Evolutionary conservation across 352 stramenopile species (phyloP), one percentile per base, ranked within the genome.

Genomic region (Achlya hypogyna): DNA sequence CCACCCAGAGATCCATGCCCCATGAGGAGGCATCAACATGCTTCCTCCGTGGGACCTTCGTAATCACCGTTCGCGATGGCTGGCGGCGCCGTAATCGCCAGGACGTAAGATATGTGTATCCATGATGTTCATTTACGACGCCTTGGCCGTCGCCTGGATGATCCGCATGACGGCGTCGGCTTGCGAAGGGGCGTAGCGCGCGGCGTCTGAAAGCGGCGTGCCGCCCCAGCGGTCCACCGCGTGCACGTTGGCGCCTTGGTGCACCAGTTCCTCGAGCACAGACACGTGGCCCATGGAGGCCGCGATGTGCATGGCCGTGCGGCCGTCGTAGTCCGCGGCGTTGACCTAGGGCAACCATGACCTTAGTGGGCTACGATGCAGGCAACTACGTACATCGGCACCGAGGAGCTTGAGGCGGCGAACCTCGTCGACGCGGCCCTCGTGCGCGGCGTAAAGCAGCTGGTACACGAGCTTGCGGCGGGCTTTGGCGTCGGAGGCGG

Each of bases 271-370:
- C 22, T 67, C 23, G 4, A 84, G 45, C 10, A 90, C 67, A 10
- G 75, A 49, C 12, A 88, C 59, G 71, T 91, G 74, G 34, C 84
- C 84, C 62, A 91, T 81, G 2, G 70, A 79, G n/a, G 80, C 72
- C 1, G 83, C 78, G 2, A 95, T 72, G 67, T 95, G 86, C 14
- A 92, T 60, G 12, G 79, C 80, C 1, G 86, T 91, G 22, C 86
- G 68, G 28, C 77, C 71, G 71, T 95, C 86, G 63, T 81, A 81
- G 63, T 81, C 74, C 1, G 38, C 40, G 5, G 38, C 42, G 18
- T 42, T 32, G 14, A 60, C 31, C 52, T 60, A 38, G n/a, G n/a
- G n/a, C 45, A 53, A 53, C 6, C 16, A 42, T 60, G 28, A 25
- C 18, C 5, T 14, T 43, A 40, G n/a, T 40, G 29, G 43, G 20